These are phyloP conservation scores for Backusella tarrabulga DNA, from an alignment of 192 early-diverging fungal species.

Conservation along the genomic window DNA sequence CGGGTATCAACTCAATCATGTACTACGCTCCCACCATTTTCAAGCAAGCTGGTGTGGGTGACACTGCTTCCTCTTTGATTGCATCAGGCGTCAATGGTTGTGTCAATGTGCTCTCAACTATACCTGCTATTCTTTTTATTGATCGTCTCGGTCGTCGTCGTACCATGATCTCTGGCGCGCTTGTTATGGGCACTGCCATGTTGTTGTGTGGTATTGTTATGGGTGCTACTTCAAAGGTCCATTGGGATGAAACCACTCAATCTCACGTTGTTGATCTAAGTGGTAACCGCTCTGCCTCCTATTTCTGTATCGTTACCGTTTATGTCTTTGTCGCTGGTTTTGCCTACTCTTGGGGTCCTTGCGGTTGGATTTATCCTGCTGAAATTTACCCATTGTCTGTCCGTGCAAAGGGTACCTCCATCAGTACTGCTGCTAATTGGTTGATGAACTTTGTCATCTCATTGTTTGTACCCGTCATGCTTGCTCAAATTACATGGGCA, in stretches of 20 bases:
- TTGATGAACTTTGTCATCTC: slow-evolving; percentile 75
- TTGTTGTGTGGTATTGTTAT: slow-evolving; percentile 27
- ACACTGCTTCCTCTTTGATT: slow-evolving; percentile 25
- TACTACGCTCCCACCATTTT: slow-evolving; percentile 56
- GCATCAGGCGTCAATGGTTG: slow-evolving; percentile 45
- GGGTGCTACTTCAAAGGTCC: slow-evolving; percentile 40
- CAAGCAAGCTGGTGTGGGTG: slow-evolving; percentile 29
- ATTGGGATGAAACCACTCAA: slow-evolving; percentile 13
- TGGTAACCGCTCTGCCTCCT: slow-evolving; percentile 17
- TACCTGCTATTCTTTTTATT: slow-evolving; percentile 81
- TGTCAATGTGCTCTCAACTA: slow-evolving; percentile 77
- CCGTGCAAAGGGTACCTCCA: slow-evolving; percentile 79
- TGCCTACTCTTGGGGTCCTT: slow-evolving; percentile 87
- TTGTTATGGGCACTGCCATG: slow-evolving; percentile 54
- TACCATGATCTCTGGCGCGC: slow-evolving; percentile 71
- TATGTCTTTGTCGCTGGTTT: slow-evolving; percentile 62
- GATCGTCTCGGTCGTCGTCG: slow-evolving; percentile 78
- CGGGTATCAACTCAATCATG: slow-evolving; percentile 84
- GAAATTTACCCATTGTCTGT: slow-evolving; percentile 89
- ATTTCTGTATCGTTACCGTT: slow-evolving; percentile 47
- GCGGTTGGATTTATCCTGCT: slow-evolving; percentile 87
- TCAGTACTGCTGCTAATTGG: slow-evolving; percentile 88
- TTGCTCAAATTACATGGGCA: slow-evolving; percentile 59
- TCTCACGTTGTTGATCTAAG: slow-evolving; percentile 14
- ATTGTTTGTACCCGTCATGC: slow-evolving; percentile 67